A percentile compares a stretch with the other conserved stretches of the same genome.
phyloP scores from a whole-genome alignment of 2,329 filamentous ascomycete genomes.

The Penicillium hesseltinei region DNA sequence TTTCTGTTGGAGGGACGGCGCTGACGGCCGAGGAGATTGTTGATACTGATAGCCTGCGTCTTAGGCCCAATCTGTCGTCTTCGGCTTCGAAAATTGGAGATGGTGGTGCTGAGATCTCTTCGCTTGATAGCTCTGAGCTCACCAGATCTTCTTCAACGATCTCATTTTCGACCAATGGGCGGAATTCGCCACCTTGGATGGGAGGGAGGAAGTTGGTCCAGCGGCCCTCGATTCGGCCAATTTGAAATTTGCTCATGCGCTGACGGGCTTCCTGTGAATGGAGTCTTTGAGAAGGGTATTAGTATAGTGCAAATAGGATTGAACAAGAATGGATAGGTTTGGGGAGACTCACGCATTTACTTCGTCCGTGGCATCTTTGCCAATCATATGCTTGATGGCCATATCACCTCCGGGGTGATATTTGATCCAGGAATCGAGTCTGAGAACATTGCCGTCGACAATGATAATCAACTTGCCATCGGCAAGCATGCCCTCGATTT shows the following conservation, averaged over 20 bases:
- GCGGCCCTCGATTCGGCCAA: conserved; percentile 72
- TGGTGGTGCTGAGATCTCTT: conserved; percentile 52
- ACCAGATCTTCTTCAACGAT: conserved; percentile 29
- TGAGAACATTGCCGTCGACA: conserved; percentile 74
- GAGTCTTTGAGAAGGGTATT: conserved; percentile 54
- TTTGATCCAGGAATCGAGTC: conserved; percentile 79
- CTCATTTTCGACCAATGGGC: conserved; percentile 47
- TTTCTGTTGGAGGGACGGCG: conserved; percentile 11
- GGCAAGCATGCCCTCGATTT: conserved; percentile 78
- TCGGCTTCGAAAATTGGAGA: conserved; percentile 57
- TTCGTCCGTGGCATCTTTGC: conserved; percentile 89
- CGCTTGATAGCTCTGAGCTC: conserved; percentile 43
- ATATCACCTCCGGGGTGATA: conserved; percentile 91
- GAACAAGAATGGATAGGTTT: background rate
- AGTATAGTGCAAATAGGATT: background rate
- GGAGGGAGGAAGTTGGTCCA: conserved; percentile 88
- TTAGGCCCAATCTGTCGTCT: conserved; percentile 35
- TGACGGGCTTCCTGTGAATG: conserved; percentile 73
- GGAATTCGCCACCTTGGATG: conserved; percentile 79
- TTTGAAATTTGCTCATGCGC: conserved; percentile 74
- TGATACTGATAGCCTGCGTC: conserved; percentile 33
- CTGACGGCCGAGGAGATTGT: conserved; percentile 25
- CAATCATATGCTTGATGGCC: conserved; percentile 86
- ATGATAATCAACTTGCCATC: conserved; percentile 75
- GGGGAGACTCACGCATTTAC: conserved; percentile 68